Evolutionary conservation across 1,284 basidiomycete species (phyloP).

Genomic region (Ceratobasidium sp.): DNA sequence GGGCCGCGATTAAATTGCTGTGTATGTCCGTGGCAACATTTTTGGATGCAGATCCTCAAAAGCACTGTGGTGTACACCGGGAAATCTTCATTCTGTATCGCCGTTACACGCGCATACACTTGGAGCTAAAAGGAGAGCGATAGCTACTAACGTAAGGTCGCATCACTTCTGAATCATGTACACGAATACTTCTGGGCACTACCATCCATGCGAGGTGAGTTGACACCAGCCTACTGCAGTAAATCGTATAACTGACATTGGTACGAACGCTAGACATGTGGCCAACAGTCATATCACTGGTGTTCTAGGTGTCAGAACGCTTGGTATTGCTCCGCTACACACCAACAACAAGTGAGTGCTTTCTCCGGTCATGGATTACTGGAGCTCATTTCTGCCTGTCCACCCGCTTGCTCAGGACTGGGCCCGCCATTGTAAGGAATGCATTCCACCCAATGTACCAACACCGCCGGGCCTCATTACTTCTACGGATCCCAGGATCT

Average conservation of each 20-base stretch:
- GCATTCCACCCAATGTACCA: background rate
- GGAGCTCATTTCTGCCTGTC: background rate
- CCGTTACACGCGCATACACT: no score
- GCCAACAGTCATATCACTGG: conserved; percentile 20
- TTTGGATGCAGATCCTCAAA: conserved; percentile 17
- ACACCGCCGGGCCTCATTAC: background rate
- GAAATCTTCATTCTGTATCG: background rate
- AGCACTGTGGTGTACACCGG: background rate
- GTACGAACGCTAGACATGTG: conserved; percentile 10
- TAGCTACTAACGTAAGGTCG: background rate
- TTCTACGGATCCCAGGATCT: conserved; percentile 5
- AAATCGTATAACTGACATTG: background rate
- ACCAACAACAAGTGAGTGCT: conserved; percentile 19
- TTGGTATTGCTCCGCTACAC: conserved; percentile 29
- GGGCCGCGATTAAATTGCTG: background rate
- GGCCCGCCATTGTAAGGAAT: conserved; percentile 27
- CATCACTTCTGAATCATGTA: conserved; percentile 12
- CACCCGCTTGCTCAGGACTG: conserved; percentile 8
- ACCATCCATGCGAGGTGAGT: conserved; percentile 22
- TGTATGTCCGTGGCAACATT: conserved; percentile 19
- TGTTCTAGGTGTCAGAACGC: conserved; percentile 27
- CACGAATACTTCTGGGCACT: conserved; percentile 2
- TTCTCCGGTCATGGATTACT: background rate
- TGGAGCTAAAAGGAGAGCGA: background rate
- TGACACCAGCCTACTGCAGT: background rate